These are phyloP conservation scores for Thoreauomyces humboldtii DNA, from an alignment of 192 early-diverging fungal species.

Conservation along the genomic window DNA sequence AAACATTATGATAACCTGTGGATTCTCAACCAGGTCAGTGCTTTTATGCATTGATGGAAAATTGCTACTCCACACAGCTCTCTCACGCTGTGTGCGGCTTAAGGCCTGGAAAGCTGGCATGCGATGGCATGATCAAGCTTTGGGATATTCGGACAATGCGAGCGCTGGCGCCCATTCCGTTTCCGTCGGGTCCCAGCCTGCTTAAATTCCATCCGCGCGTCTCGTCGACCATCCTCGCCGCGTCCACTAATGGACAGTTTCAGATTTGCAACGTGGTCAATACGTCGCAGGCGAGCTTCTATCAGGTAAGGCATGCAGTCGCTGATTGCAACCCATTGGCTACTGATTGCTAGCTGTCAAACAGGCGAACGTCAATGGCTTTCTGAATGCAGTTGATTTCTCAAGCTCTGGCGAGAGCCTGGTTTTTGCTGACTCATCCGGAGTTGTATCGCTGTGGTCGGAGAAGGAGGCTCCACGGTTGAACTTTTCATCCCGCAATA, in stretches of 20 bases:
- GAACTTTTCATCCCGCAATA: constrained; percentile 60
- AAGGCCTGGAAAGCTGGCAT: constrained; percentile 56
- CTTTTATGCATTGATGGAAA: too few species aligned
- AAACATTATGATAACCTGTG: constrained; percentile 72
- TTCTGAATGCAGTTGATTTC: constrained; percentile 71
- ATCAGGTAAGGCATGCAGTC: constrained; percentile 31
- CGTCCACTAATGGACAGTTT: constrained; percentile 66
- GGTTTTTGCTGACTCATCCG: constrained; percentile 73
- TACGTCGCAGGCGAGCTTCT: constrained; percentile 25
- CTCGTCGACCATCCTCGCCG: constrained; percentile 61
- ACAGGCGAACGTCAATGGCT: constrained; percentile 31
- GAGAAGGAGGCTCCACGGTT: constrained; percentile 62
- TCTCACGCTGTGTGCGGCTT: not conserved
- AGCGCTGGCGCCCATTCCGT: constrained; percentile 68
- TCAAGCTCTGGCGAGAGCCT: constrained; percentile 76
- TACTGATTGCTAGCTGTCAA: not conserved
- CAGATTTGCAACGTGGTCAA: constrained; percentile 66
- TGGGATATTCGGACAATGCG: constrained; percentile 75
- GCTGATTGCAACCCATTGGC: not conserved
- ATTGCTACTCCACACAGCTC: constrained; percentile 9
- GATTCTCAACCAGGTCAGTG: constrained; percentile 63
- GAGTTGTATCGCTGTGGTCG: constrained; percentile 78
- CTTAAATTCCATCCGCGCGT: constrained; percentile 73
- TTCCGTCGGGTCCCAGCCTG: constrained; percentile 62
- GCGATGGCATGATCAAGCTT: constrained; percentile 79